phyloP scores from a whole-genome alignment of 1,139 yeast species.

The Torulaspora pretoriensis region DNA sequence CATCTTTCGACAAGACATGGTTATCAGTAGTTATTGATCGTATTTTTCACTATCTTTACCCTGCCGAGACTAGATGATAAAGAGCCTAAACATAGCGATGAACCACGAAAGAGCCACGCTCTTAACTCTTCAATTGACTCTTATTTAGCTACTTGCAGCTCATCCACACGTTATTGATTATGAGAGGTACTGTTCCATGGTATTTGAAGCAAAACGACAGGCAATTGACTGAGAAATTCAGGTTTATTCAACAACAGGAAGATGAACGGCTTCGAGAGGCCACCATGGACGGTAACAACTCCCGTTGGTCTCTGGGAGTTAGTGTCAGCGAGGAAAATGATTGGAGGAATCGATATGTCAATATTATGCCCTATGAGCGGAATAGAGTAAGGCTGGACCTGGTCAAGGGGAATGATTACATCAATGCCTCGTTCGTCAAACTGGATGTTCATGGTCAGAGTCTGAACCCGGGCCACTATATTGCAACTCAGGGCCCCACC shows the following conservation, averaged over 20 bases:
- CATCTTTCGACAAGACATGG: too few species aligned
- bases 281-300: slow-evolving; percentile 25
- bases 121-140: not conserved
- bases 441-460: slow-evolving; percentile 29
- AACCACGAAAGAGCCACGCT: not conserved
- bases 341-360: slow-evolving; percentile 49
- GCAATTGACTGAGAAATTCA: slow-evolving; percentile 29
- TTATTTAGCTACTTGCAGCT: not conserved
- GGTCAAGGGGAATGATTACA: slow-evolving; percentile 38
- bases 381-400: slow-evolving; percentile 48
- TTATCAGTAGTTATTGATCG: not conserved
- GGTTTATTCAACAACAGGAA: slow-evolving; percentile 34
- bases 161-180: not conserved
- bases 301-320: slow-evolving; percentile 35
- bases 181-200: slow-evolving; percentile 22
- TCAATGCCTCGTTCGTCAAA: slow-evolving; percentile 44
- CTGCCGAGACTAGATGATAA: not conserved
- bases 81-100: not conserved
- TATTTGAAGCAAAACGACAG: slow-evolving; percentile 30
- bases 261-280: slow-evolving; percentile 39
- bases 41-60: slow-evolving; percentile 1
- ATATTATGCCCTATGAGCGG: slow-evolving; percentile 57
- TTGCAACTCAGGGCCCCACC: slow-evolving; percentile 75
- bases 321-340: slow-evolving; percentile 33
- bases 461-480: slow-evolving; percentile 37